phyloP scores from a whole-genome alignment of 352 stramenopile species.

The Globisporangium nagaii region DNA sequence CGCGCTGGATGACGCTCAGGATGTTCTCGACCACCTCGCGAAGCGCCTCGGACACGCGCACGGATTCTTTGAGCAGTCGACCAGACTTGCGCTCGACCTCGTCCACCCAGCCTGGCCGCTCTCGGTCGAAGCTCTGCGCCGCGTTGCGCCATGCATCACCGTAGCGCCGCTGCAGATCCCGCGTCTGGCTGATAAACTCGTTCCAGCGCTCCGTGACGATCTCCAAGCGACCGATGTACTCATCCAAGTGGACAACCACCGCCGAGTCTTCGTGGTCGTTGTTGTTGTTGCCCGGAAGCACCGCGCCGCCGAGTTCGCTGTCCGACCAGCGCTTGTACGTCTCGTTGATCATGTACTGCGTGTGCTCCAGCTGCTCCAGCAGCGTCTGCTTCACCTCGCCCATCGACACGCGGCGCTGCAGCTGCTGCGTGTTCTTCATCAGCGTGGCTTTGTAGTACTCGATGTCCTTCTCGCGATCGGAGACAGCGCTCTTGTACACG shows the following conservation, averaged over 20 bases:
- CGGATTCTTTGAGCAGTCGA: slow-evolving; percentile 40
- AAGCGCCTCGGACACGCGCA: slow-evolving; percentile 54
- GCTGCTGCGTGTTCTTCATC: slow-evolving; percentile 44
- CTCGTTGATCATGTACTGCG: slow-evolving; percentile 70
- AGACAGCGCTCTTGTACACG: slow-evolving; percentile 56
- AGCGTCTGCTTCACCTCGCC: slow-evolving; percentile 68
- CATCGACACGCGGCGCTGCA: slow-evolving; percentile 47
- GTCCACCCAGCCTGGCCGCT: slow-evolving; percentile 43
- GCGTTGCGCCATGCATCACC: slow-evolving; percentile 32
- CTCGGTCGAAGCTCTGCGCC: slow-evolving; percentile 21
- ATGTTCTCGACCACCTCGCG: slow-evolving; percentile 48
- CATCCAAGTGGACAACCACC: slow-evolving; percentile 43
- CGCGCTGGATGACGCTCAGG: slow-evolving; percentile 30
- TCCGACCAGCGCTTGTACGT: slow-evolving; percentile 72
- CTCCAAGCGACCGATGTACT: slow-evolving; percentile 52
- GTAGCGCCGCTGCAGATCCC: slow-evolving; percentile 46
- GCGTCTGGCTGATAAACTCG: slow-evolving; percentile 49
- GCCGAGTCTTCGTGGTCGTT: slow-evolving; percentile 14
- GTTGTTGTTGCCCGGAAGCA: slow-evolving; percentile 3
- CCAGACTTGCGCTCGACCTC: slow-evolving; percentile 54
- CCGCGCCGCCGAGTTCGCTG: slow-evolving; percentile 31
- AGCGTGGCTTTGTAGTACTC: slow-evolving; percentile 49
- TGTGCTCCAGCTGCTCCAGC: slow-evolving; percentile 68
- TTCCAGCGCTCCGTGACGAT: slow-evolving; percentile 46
- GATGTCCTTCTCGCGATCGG: slow-evolving; percentile 61